phyloP scores from a whole-genome alignment of 345 rosid species.

The Citropsis articulata region DNA sequence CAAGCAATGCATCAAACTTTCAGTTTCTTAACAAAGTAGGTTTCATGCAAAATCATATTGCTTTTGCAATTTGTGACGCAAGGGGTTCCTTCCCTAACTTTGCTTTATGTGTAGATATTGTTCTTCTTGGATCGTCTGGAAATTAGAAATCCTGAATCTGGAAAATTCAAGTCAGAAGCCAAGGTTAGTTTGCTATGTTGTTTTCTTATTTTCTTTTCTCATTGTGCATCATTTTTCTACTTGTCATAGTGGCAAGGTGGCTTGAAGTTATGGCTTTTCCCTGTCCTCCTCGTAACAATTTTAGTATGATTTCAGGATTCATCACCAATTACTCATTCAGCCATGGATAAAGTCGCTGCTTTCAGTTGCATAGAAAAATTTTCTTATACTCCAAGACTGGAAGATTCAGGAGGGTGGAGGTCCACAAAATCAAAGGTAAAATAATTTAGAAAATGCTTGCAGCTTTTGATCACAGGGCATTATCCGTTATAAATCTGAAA shows the following conservation, averaged over 20 bases:
- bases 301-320: conserved; percentile 33
- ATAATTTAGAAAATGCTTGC: background rate
- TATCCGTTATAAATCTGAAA: background rate
- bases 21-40: conserved; percentile 68
- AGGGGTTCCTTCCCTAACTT: background rate
- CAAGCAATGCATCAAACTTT: conserved; percentile 76
- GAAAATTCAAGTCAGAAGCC: conserved; percentile 24
- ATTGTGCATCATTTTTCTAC: background rate
- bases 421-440: conserved; percentile 74
- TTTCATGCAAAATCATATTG: background rate
- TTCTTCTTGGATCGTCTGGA: conserved; percentile 49
- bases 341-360: conserved; percentile 30
- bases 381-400: conserved; percentile 47
- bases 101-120: conserved; percentile 48
- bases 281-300: background rate
- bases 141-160: conserved; percentile 32
- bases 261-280: background rate
- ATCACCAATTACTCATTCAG: conserved; percentile 9
- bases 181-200: conserved; percentile 32
- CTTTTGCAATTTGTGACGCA: background rate
- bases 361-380: conserved; percentile 54
- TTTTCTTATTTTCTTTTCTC: background rate
- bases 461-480: background rate
- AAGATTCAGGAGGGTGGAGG: conserved; percentile 72
- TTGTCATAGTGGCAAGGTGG: background rate